Conservation (phyloP, 768 basidiomycete genomes). For the Agrocybe pediades region DNA sequence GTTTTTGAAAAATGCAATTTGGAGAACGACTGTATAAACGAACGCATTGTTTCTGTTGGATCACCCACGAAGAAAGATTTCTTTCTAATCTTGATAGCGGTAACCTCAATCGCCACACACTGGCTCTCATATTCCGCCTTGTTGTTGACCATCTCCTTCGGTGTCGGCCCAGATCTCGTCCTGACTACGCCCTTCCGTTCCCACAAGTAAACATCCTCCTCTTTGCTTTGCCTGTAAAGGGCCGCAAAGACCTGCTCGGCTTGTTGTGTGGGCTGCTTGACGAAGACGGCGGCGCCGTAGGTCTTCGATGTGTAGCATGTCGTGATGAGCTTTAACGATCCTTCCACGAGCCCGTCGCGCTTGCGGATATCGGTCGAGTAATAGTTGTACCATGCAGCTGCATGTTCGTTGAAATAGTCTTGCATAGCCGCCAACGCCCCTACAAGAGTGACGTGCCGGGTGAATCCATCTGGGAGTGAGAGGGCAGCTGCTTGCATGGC, state of each 20-base stretch:
- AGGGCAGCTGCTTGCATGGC: not conserved
- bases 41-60: not conserved
- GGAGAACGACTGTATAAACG: not conserved
- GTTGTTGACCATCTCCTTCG: not conserved
- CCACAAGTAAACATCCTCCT: not conserved
- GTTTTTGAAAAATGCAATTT: no score
- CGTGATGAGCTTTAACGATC: conserved; percentile 3
- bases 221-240: not conserved
- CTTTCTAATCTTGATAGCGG: not conserved
- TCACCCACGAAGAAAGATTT: not conserved
- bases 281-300: conserved; percentile 4
- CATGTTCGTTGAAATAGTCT: conserved; percentile 1
- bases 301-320: conserved; percentile 3
- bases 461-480: not conserved
- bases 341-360: not conserved
- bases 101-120: conserved; percentile 6
- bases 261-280: not conserved
- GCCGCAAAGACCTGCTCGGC: not conserved
- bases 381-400: conserved; percentile 1
- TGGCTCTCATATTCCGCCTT: not conserved
- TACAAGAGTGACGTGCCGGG: not conserved
- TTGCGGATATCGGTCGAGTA: not conserved
- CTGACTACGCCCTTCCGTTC: not conserved
- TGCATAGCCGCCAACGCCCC: not conserved
- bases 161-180: not conserved